Evolutionary conservation across 1,139 yeast species (phyloP).

Genomic region (Casaregolazyma lundiana): DNA sequence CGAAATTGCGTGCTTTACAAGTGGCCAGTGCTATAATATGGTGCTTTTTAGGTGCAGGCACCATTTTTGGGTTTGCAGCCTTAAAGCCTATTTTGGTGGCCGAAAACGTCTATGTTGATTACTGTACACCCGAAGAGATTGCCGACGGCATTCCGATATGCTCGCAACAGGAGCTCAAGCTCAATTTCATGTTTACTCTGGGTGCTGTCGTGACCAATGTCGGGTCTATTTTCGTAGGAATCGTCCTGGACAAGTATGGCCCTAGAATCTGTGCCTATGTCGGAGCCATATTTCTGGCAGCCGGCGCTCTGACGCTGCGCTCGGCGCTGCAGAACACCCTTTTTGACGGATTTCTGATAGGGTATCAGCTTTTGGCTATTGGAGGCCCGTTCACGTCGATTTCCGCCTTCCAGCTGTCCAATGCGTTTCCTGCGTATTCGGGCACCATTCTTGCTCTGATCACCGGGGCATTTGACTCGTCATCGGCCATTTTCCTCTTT

Average conservation of each 20-base stretch:
- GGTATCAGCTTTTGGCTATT: constrained; percentile 63
- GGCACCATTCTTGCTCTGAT: constrained; percentile 67
- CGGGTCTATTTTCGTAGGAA: constrained; percentile 77
- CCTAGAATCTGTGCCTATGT: constrained; percentile 75
- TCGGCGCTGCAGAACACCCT: constrained; percentile 33
- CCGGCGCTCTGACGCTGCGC: constrained; percentile 49
- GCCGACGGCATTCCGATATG: constrained; percentile 40
- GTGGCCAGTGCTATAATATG: constrained; percentile 69
- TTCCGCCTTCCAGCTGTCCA: constrained; percentile 73
- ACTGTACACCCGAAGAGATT: constrained; percentile 41
- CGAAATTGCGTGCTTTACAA: constrained; percentile 38
- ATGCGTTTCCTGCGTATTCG: constrained; percentile 63
- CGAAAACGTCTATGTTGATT: constrained; percentile 69
- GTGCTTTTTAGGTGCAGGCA: constrained; percentile 91
- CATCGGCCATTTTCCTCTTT: constrained; percentile 64
- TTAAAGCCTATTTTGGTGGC: constrained; percentile 72
- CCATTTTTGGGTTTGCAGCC: constrained; percentile 90
- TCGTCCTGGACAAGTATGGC: constrained; percentile 69
- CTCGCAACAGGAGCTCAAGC: constrained; percentile 68
- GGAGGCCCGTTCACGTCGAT: constrained; percentile 84
- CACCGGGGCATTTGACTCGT: constrained; percentile 76
- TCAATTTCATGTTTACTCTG: constrained; percentile 76
- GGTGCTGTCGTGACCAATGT: constrained; percentile 88
- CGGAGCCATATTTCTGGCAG: constrained; percentile 55
- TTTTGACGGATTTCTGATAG: constrained; percentile 58